Evolutionary conservation across 169 alveolate genomes (phyloP), one percentile per base, ranked within the genome.

Genomic region (Plasmodium blacklocki): DNA sequence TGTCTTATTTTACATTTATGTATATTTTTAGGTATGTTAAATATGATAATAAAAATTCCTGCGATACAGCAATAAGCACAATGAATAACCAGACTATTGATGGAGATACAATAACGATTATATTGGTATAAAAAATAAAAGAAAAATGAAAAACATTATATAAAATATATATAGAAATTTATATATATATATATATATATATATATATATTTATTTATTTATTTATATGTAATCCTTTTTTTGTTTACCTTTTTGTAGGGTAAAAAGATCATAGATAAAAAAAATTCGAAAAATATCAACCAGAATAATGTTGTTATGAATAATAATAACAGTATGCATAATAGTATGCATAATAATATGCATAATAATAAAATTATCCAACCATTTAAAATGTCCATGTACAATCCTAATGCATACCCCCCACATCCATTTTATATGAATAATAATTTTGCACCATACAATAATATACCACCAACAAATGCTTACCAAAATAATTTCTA

Each of bases 311-410:
- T 63, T 14, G 18, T 75, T 32, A 50, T 62, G 5, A 75, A 75
- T 32, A 73, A 73, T 64, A 58, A 73, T 49, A 56, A 18, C 29
- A 62, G 1, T 23, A 23, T 23, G 26, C 26, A 23, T 23, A 23
- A 23, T 23, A 23, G 1, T 23, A 23, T 23, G 26, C 26, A 23
- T 23, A 23, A 23, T 23, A 23, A 23, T 23, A 23, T 23, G 26
- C 0, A 23, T 23, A 75, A 75, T 58, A 75, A 63, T 63, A 75
- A 75, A 75, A 75, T 75, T 3, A 75, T 75, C 21, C 88, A 74
- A 2, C 75, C 74, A 12, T 75, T 19, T 63, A 75, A 75, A 75
- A 49, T 63, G 47, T 75, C 88, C 26, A 49, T 75, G 50, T 63
- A 75, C 32, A 75, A 75, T 54, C 74, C 72, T 7, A 63, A 49